Base-by-base conservation (phyloP, 345 rosid genomes). In the Camelina sativa region DNA sequence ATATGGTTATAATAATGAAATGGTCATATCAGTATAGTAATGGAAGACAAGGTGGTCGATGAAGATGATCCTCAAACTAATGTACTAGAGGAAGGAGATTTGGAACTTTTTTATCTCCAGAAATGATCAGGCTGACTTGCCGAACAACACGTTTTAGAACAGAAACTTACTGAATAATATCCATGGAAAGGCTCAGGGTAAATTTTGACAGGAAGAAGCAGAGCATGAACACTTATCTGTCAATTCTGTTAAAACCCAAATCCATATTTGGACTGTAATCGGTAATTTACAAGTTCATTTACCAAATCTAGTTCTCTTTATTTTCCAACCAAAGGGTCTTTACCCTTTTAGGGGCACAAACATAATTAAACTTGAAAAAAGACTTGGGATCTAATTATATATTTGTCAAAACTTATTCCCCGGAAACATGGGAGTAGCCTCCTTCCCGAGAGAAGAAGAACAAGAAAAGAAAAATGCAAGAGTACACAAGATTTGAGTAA, bases 361-460 rank as follows among this genome's bases (percentile, higher is more conserved):
- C 48, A 19, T 20, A 50, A 30, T 7, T 22, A 25, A 55, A 32
- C 28, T 68, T 55, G 6, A 17, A 38, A 38, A 25, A 69, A 17
- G 19, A 30, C 4, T 10, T 41, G 62, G 51, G 65, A 69, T 8
- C 43, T 51, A 6, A 62, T 17, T 38, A 50, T 34, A 50, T 60
- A 71, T 37, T 52, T 73, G 77, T 73, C 77, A 74, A 74, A 74
- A 71, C 58, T 70, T 47, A 34, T 51, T 25, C 58, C 59, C 71
- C 30, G 11, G 57, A 48, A 48, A 44, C 74, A 57, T 57, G 62
- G 57, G 57, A 52, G 17, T 17, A 52, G 32, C 32, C 34, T 62
- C 23, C 67, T 62, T 62, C 38, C 38, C 22, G 38, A 25, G 63
- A 56, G 73, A 17, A 16, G 30, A 25, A 41, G 17, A 53, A 40